Evolutionary conservation across 2,329 filamentous ascomycete genomes (phyloP), one percentile per base, ranked within the genome.

Genomic region (Mycosphaerella sp.): DNA sequence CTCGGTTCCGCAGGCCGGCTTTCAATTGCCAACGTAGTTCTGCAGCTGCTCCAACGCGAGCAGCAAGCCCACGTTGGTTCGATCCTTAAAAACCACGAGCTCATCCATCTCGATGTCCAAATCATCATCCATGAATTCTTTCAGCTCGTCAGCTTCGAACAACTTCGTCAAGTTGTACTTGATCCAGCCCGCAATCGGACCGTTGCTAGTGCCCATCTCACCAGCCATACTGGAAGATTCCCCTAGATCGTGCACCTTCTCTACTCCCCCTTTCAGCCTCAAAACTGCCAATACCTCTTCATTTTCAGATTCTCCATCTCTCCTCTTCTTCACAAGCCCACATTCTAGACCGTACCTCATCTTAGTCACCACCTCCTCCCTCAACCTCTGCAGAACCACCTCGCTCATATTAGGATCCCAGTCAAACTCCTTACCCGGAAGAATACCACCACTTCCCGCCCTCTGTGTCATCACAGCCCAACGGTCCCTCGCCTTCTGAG

Each of bases 391-490:
- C 3, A 84, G 69, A 0, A 86, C 62, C 26, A 79, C 71, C 0
- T 71, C 67, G 34, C 76, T 72, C 81, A 85, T 86, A 59, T 83
- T 80, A 4, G 69, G 40, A 31, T 81, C 54, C 59, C 63, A 64
- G 12, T 49, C 26, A 46, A 56, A 60, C 21, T 56, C 50, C 10
- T 52, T 53, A 4, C 40, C 48, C 29, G 51, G 45, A 23, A 43
- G 42, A 4, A 48, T 38, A 34, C 50, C 17, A 34, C 47, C 31
- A 32, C 32, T 36, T 21, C 31, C 46, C 43, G 36, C 10, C 41
- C 41, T 49, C 39, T 14, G 39, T 31, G 32, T 47, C 49, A 34
- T 48, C 32, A 23, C 40, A 21, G 49, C 53, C 42, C 45, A 50
- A 29, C 36, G 34, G 7, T 40, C 31, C 26, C 32, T 46, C 43